Evolutionary conservation across 2,329 filamentous ascomycete species (phyloP).

Genomic region (Beauveria scarabaeidicola): DNA sequence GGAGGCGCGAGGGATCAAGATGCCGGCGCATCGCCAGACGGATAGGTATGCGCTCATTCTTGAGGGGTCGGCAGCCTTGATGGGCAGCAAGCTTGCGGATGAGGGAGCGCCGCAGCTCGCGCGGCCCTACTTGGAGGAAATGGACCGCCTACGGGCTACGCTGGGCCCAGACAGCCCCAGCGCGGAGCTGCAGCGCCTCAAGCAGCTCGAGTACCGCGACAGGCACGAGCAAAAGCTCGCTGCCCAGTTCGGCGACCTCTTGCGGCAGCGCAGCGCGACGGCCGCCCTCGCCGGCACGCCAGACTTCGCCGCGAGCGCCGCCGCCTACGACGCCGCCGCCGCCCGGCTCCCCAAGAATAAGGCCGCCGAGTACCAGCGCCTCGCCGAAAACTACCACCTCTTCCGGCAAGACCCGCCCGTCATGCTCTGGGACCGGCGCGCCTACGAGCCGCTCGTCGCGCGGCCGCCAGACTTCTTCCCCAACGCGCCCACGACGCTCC

Average conservation of each 20-base stretch:
- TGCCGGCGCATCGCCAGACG: constrained; percentile 38
- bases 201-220: constrained; percentile 22
- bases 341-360: constrained; percentile 24
- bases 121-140: constrained; percentile 34
- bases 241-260: constrained; percentile 22
- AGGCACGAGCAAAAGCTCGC: constrained; percentile 17
- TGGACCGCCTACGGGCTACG: constrained; percentile 26
- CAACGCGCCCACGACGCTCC: constrained; percentile 43
- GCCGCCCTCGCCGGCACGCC: constrained; percentile 15
- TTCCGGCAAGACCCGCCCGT: constrained; percentile 36
- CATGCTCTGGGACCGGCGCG: constrained; percentile 61
- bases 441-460: constrained; percentile 59
- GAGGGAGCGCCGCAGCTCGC: constrained; percentile 20
- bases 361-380: constrained; percentile 28
- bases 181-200: constrained; percentile 16
- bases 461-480: constrained; percentile 59
- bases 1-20: constrained; percentile 30
- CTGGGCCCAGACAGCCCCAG: constrained; percentile 3
- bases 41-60: constrained; percentile 18
- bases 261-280: constrained; percentile 25
- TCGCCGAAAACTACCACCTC: constrained; percentile 46
- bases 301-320: constrained; percentile 21
- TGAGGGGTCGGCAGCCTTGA: constrained; percentile 15
- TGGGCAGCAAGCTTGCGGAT: constrained; percentile 23
- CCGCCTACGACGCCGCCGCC: constrained; percentile 28